Conservation (phyloP, 1,139 yeast genomes). For the Yamadazyma friedrichii region DNA sequence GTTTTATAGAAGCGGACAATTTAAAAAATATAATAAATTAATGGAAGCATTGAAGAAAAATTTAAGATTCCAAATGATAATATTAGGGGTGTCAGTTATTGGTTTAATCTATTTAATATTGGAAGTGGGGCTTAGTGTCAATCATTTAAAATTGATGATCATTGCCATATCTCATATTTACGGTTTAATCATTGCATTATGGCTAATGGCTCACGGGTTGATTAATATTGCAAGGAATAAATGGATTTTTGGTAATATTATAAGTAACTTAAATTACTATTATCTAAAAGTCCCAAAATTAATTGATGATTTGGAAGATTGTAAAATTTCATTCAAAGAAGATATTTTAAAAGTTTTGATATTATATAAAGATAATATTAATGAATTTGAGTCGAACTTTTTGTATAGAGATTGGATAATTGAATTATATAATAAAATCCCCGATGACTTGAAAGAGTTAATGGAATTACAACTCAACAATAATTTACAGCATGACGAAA, state of each 20-base stretch:
- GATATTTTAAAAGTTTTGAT: constrained; percentile 61
- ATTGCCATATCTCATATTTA: constrained; percentile 82
- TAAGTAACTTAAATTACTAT: constrained; percentile 36
- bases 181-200: constrained; percentile 69
- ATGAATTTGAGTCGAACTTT: constrained; percentile 30
- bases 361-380: constrained; percentile 37
- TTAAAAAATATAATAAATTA: constrained; percentile 43
- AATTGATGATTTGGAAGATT: constrained; percentile 65
- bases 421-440: constrained; percentile 30
- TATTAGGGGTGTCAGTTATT: constrained; percentile 51
- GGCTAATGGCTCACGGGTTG: constrained; percentile 86
- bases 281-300: constrained; percentile 58
- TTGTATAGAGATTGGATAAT: constrained; percentile 44
- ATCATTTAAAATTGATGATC: constrained; percentile 62
- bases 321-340: constrained; percentile 62
- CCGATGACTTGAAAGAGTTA: constrained; percentile 33
- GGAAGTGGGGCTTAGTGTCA: constrained; percentile 58
- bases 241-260: constrained; percentile 50
- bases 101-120: constrained; percentile 62
- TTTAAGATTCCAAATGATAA: constrained; percentile 57
- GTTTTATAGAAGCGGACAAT: constrained; percentile 70
- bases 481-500: constrained; percentile 14
- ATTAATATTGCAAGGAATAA: constrained; percentile 61
- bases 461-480: constrained; percentile 34
- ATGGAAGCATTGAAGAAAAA: constrained; percentile 59